Percentiles rank a stretch among this genome's conserved stretches.
phyloP scores from a whole-genome alignment of 2,329 filamentous ascomycete species.

The Chalara sp. region DNA sequence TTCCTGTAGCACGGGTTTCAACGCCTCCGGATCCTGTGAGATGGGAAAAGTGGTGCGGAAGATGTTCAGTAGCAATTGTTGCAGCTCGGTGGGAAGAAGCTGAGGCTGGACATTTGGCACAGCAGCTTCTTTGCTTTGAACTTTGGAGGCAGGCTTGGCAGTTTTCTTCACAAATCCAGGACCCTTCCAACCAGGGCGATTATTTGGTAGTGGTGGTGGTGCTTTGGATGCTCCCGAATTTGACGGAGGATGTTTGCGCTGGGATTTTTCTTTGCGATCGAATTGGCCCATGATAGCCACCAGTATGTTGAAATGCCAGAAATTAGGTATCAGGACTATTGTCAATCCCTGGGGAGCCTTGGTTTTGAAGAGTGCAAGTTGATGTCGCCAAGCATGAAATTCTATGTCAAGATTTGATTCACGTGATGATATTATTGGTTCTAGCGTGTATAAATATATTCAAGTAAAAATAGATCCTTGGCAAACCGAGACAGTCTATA shows the following conservation, averaged over 20 bases:
- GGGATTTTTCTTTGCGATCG: slow-evolving; percentile 11
- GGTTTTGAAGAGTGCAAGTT: no score
- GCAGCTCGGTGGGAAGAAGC: slow-evolving; percentile 43
- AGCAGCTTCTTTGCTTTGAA: neutral
- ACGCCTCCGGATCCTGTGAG: slow-evolving; percentile 38
- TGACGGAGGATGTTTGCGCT: slow-evolving; percentile 8
- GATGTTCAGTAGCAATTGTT: slow-evolving; percentile 66
- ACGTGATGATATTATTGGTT: no score
- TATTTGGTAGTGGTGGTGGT: slow-evolving; percentile 2
- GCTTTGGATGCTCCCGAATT: slow-evolving; percentile 3
- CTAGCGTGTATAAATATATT: no score
- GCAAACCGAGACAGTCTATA: no score
- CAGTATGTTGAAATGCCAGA: no score
- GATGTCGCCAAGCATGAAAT: no score
- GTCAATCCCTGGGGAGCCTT: no score
- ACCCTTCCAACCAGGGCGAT: slow-evolving; percentile 22
- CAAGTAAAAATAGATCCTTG: no score
- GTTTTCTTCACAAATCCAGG: slow-evolving; percentile 20
- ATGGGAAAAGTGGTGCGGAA: slow-evolving; percentile 60
- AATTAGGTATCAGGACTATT: no score
- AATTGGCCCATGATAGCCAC: slow-evolving; percentile 7
- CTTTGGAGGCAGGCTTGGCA: slow-evolving; percentile 4
- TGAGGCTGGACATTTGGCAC: slow-evolving; percentile 21
- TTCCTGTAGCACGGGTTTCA: slow-evolving; percentile 60
- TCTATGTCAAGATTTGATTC: no score